These are phyloP conservation scores for Leccinellum albellum DNA, from an alignment of 768 basidiomycete species.

Conservation along the genomic window DNA sequence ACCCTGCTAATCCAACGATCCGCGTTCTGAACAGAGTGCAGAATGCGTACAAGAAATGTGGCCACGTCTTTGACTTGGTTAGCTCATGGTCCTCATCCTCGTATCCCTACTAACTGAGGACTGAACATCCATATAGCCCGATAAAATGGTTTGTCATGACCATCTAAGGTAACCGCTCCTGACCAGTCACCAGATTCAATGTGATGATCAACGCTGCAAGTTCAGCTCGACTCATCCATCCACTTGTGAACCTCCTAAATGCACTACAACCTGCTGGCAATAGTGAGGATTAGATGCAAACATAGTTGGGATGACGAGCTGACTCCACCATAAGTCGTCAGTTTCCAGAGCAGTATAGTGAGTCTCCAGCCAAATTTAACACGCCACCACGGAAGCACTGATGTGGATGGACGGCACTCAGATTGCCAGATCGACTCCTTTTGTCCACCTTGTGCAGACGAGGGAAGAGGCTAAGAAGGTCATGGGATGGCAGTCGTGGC, in stretches of 20 bases:
- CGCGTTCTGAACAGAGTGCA: constrained; percentile 47
- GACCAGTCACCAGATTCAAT: constrained; percentile 49
- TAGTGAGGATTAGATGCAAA: constrained; percentile 48
- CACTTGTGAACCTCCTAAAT: constrained; percentile 54
- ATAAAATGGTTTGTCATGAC: constrained; percentile 48
- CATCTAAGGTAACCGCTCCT: constrained; percentile 6
- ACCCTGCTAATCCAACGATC: constrained; percentile 8
- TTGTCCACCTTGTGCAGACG: constrained; percentile 31
- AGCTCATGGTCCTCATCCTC: constrained; percentile 21
- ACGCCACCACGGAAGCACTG: constrained; percentile 9
- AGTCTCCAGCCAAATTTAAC: constrained; percentile 26
- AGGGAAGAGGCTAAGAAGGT: constrained; percentile 7
- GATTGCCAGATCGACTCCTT: constrained; percentile 35
- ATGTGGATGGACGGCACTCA: constrained; percentile 17
- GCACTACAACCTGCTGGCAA: constrained; percentile 68
- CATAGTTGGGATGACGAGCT: constrained; percentile 16
- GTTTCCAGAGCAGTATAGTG: constrained; percentile 69
- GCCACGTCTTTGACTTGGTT: constrained; percentile 53
- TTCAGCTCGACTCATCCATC: constrained; percentile 64
- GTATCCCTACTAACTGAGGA: constrained; percentile 5
- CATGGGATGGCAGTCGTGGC: background rate
- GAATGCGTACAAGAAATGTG: constrained; percentile 55
- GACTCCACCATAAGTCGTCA: constrained; percentile 47
- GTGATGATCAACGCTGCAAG: constrained; percentile 62
- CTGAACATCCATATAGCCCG: constrained; percentile 40